A percentile compares a stretch with the other conserved stretches of the same genome.
Evolutionary conservation across 2,329 filamentous ascomycete species (phyloP).

Genomic region (Alternaria panax): DNA sequence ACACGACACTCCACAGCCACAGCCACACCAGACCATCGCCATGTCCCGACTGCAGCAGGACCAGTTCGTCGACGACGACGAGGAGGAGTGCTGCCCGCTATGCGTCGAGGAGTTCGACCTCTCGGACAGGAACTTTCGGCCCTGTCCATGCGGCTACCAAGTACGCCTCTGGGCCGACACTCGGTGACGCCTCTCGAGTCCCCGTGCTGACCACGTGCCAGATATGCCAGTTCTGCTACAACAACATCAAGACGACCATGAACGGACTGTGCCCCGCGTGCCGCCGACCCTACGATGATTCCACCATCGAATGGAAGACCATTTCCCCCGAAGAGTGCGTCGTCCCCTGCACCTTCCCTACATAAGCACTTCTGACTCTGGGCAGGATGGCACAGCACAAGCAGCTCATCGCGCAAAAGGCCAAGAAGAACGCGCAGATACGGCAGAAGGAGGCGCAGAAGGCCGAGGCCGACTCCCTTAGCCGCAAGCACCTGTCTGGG

Average conservation of each 20-base stretch:
- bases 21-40: too few species aligned
- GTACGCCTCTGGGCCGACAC: conserved; percentile 61
- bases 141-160: conserved; percentile 98
- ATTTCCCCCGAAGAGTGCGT: conserved; percentile 93
- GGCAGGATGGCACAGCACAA: conserved; percentile 75
- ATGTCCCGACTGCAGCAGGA: conserved; percentile 61
- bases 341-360: conserved; percentile 48
- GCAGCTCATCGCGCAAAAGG: conserved; percentile 78
- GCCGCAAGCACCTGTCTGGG: conserved; percentile 93
- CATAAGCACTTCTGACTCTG: conserved; percentile 30
- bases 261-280: conserved; percentile 98
- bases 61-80: conserved; percentile 63
- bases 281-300: conserved; percentile 92
- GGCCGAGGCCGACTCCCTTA: conserved; percentile 93
- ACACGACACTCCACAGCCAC: too few species aligned
- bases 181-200: conserved; percentile 19
- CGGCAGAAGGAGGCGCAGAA: conserved; percentile 96
- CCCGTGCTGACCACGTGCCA: conserved; percentile 35
- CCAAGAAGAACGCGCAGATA: conserved; percentile 88
- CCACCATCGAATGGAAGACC: conserved; percentile 95
- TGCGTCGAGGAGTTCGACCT: conserved; percentile 99
- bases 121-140: conserved; percentile 94
- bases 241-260: conserved; percentile 98
- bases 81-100: conserved; percentile 75
- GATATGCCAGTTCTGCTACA: conserved; percentile 99